Percentiles rank a stretch among this genome's conserved stretches.
Conservation (phyloP, 2,329 filamentous ascomycete genomes). For the Monosporascus sp. region DNA sequence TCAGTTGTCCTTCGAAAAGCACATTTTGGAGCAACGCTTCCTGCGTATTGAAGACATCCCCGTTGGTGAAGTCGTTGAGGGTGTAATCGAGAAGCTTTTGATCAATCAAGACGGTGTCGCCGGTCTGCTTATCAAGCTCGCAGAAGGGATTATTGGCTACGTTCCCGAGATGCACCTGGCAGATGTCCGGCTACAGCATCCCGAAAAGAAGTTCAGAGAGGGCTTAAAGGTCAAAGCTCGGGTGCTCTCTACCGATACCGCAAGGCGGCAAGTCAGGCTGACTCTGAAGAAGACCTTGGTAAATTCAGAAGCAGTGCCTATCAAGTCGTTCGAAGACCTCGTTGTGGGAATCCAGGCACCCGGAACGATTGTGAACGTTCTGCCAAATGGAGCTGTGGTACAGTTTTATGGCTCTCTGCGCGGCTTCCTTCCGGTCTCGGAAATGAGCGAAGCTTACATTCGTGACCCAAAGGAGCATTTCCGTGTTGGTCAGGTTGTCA, state of each 20-base stretch:
- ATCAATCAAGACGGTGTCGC: slow-evolving; percentile 72
- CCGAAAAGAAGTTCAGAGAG: slow-evolving; percentile 92
- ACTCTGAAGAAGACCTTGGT: slow-evolving; percentile 93
- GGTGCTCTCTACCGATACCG: slow-evolving; percentile 72
- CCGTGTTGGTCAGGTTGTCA: slow-evolving; percentile 83
- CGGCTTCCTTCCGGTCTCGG: slow-evolving; percentile 85
- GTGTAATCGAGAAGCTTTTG: slow-evolving; percentile 78
- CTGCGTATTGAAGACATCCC: slow-evolving; percentile 87
- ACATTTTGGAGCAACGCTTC: slow-evolving; percentile 79
- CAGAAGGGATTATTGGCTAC: slow-evolving; percentile 83
- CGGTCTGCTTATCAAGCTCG: slow-evolving; percentile 76
- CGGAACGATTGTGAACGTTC: slow-evolving; percentile 80
- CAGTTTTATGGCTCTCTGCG: slow-evolving; percentile 84
- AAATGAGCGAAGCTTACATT: slow-evolving; percentile 98
- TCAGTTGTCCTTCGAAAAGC: slow-evolving; percentile 77
- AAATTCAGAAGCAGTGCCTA: slow-evolving; percentile 77
- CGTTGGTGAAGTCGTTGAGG: slow-evolving; percentile 74
- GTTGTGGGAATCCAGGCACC: slow-evolving; percentile 70
- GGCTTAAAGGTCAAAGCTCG: slow-evolving; percentile 79
- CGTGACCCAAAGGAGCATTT: slow-evolving; percentile 87
- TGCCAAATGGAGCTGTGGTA: slow-evolving; percentile 75
- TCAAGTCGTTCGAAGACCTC: slow-evolving; percentile 73
- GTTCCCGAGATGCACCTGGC: slow-evolving; percentile 85
- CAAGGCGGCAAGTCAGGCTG: slow-evolving; percentile 74
- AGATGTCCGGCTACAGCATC: slow-evolving; percentile 81